Evolutionary conservation across 345 rosid species (phyloP).

Genomic region (Ceriops zippeliana): DNA sequence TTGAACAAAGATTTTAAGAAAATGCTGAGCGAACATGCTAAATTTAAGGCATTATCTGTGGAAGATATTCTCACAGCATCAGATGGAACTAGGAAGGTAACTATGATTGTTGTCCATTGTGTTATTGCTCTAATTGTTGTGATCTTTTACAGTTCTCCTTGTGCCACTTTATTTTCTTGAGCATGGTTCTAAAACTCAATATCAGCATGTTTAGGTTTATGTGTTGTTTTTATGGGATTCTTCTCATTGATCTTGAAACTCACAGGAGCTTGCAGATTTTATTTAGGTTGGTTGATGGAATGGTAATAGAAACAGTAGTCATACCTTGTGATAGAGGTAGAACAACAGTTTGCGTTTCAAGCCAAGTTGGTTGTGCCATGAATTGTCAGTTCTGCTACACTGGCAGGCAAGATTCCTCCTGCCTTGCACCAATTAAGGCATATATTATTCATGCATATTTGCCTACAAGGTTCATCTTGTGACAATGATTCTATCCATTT

Average conservation of each 20-base stretch:
- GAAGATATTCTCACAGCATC: constrained; percentile 64
- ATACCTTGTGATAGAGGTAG: constrained; percentile 89
- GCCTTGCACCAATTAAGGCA: constrained; percentile 1
- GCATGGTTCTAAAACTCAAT: not conserved
- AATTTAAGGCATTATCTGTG: constrained; percentile 60
- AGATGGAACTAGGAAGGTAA: constrained; percentile 90
- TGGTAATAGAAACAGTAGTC: constrained; percentile 74
- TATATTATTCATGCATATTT: not conserved
- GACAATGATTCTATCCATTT: constrained; percentile 2
- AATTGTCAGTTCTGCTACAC: constrained; percentile 96
- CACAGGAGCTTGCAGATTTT: constrained; percentile 91
- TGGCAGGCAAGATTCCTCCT: constrained; percentile 52
- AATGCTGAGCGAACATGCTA: constrained; percentile 61
- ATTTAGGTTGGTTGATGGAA: constrained; percentile 72
- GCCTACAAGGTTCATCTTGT: constrained; percentile 5
- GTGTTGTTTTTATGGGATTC: constrained; percentile 28
- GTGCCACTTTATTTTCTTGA: not conserved
- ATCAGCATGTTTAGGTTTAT: not conserved
- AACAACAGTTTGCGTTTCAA: constrained; percentile 86
- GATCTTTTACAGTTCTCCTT: not conserved
- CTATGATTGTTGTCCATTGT: constrained; percentile 14
- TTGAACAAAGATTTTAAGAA: constrained; percentile 83
- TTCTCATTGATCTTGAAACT: constrained; percentile 63
- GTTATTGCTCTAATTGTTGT: constrained; percentile 3
- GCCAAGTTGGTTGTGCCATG: constrained; percentile 96